Base-by-base conservation (phyloP, 1,284 basidiomycete genomes). In the Pseudozyma thailandica region DNA sequence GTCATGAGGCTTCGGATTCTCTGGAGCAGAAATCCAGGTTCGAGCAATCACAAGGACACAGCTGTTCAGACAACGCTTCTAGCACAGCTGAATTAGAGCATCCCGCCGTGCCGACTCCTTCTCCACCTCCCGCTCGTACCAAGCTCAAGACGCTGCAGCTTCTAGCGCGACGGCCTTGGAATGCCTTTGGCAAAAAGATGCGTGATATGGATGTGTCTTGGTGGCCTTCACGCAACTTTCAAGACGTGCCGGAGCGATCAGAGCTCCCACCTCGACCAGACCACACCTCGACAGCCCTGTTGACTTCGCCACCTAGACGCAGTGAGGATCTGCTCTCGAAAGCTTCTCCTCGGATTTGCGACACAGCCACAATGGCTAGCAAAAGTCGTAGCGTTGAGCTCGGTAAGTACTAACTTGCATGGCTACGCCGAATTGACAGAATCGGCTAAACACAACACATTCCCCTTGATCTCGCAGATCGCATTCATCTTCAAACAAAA, bases 141-240 rank as follows among this genome's bases (percentile, higher is more conserved):
- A 66, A 66, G 45, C 57, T 66, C 49, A 66, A 60, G 26, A 60
- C 63, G 2, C 56, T 66, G 3, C 63, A 66, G 37, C 41, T 66
- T 9, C 53, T 66, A 1, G 63, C 63, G 2, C 38, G 63, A 27
- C 63, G 56, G 0, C 63, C 63, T 12, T 66, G 60, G 45, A 48
- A 47, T 21, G 63, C 63, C 0, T 60, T 66, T n/a, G 57, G 63
- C 18, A 60, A 51, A 27, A 66, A 60, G 37, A 49, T 66, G 41
- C 48, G 63, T 10, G 52, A 48, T n/a, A 66, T 54, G 49, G 51
- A 66, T 20, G 47, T 35, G 20, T 52, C 57, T 12, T 66, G 56
- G 63, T 59, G 51, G 51, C 52, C 63, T 5, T 42, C 56, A 13
- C 63, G 63, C 16, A 48, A n/a, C 30, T 50, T 30, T 2, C 48